Evolutionary conservation across 129 eudicot genomes (phyloP).

Genomic region (Sambucus nigra): DNA sequence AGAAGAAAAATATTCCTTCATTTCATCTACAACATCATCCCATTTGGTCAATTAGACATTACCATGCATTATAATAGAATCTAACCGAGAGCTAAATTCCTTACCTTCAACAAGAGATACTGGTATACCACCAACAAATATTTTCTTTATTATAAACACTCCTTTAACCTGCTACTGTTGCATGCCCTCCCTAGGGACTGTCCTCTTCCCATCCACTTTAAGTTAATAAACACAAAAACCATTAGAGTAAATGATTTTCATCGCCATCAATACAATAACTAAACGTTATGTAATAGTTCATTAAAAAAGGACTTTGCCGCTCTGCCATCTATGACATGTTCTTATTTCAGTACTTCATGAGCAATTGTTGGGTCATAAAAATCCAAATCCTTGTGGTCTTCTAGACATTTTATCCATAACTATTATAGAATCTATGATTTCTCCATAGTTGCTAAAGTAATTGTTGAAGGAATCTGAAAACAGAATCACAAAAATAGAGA

Average conservation of each 20-base stretch:
- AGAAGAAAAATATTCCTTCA: conserved; percentile 68
- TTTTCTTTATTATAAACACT: conserved; percentile 64
- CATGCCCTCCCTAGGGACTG: conserved; percentile 76
- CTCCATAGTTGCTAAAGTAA: conserved; percentile 74
- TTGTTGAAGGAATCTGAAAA: conserved; percentile 66
- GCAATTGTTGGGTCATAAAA: conserved; percentile 65
- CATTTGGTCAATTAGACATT: neutral
- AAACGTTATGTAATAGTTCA: conserved; percentile 1
- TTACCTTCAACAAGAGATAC: conserved; percentile 63
- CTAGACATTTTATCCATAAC: conserved; percentile 83
- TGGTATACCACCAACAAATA: conserved; percentile 88
- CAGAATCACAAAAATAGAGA: conserved; percentile 9
- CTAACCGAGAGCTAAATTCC: neutral
- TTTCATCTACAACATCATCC: conserved; percentile 40
- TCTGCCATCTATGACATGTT: conserved; percentile 88
- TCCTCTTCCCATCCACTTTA: conserved; percentile 92
- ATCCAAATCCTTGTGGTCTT: conserved; percentile 87
- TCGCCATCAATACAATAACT: conserved; percentile 1
- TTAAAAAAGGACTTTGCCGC: conserved; percentile 21
- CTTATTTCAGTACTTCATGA: conserved; percentile 72
- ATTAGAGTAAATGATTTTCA: neutral
- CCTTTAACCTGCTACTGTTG: conserved; percentile 40
- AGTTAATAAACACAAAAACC: neutral
- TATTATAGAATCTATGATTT: conserved; percentile 78
- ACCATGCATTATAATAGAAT: neutral